A percentile compares a stretch with the other conserved stretches of the same genome.
phyloP scores from a whole-genome alignment of 176 grass and related monocot genomes.

The Thinopyrum elongatum region DNA sequence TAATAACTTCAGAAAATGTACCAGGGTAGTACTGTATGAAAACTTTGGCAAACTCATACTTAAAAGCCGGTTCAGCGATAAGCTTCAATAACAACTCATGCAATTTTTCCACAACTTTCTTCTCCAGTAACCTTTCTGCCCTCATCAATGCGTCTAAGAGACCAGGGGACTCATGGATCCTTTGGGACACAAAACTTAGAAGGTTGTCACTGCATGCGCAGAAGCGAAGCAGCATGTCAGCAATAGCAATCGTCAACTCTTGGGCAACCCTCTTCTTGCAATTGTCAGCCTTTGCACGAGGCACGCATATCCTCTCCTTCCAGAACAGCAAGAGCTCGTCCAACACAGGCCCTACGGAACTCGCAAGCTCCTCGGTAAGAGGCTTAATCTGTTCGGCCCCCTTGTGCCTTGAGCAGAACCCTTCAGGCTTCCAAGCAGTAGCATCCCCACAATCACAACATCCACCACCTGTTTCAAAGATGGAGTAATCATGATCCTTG shows the following conservation, averaged over 20 bases:
- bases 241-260: conserved; percentile 54
- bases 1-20: conserved; percentile 59
- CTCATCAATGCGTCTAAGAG: conserved; percentile 59
- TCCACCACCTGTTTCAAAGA: conserved; percentile 87
- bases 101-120: conserved; percentile 62
- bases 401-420: conserved; percentile 87
- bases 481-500: conserved; percentile 92
- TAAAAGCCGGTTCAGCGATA: conserved; percentile 83
- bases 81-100: conserved; percentile 91
- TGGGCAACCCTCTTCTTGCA: conserved; percentile 30
- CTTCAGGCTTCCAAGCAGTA: conserved; percentile 88
- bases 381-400: conserved; percentile 87
- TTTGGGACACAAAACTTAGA: conserved; percentile 74
- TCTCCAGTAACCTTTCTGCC: conserved; percentile 68
- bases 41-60: conserved; percentile 84
- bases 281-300: conserved; percentile 27
- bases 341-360: conserved; percentile 66
- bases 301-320: conserved; percentile 46
- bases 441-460: conserved; percentile 97
- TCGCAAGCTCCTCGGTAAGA: conserved; percentile 53
- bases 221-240: conserved; percentile 76
- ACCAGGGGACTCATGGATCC: conserved; percentile 49
- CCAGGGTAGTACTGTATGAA: conserved; percentile 73
- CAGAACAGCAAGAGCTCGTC: conserved; percentile 69
- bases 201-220: conserved; percentile 79